A percentile compares a stretch with the other conserved stretches of the same genome.
phyloP scores from a whole-genome alignment of 345 rosid species.

The Nephelium lappaceum region DNA sequence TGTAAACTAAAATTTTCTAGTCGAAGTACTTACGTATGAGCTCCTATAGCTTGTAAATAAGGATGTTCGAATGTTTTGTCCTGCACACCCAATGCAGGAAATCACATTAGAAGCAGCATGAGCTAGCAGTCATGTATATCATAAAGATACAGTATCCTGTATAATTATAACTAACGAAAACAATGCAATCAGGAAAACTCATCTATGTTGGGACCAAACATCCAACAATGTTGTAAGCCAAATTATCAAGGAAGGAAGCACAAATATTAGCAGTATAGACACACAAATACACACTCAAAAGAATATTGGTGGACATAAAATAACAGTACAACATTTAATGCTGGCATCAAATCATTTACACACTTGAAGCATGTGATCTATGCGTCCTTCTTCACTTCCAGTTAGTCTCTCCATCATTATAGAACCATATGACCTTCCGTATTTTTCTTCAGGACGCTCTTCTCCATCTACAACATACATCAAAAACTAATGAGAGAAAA shows the following conservation, averaged over 20 bases:
- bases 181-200: neutral
- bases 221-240: neutral
- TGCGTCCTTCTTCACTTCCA: constrained; percentile 78
- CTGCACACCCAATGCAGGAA: constrained; percentile 44
- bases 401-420: constrained; percentile 83
- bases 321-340: neutral
- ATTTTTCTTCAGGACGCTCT: constrained; percentile 46
- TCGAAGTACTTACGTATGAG: constrained; percentile 75
- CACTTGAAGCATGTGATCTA: constrained; percentile 95
- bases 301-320: neutral
- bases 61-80: constrained; percentile 95
- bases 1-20: neutral
- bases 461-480: constrained; percentile 39
- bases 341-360: constrained; percentile 19
- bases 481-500: neutral
- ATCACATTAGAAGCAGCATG: constrained; percentile 13
- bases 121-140: neutral
- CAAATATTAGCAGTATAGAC: neutral
- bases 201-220: neutral
- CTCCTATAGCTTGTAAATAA: constrained; percentile 90
- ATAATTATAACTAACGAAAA: neutral
- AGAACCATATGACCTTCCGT: constrained; percentile 76
- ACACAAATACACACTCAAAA: neutral
- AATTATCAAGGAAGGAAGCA: neutral
- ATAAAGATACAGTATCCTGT: neutral